Evolutionary conservation across 2,329 filamentous ascomycete species (phyloP).

Genomic region (Helotiales sp.): DNA sequence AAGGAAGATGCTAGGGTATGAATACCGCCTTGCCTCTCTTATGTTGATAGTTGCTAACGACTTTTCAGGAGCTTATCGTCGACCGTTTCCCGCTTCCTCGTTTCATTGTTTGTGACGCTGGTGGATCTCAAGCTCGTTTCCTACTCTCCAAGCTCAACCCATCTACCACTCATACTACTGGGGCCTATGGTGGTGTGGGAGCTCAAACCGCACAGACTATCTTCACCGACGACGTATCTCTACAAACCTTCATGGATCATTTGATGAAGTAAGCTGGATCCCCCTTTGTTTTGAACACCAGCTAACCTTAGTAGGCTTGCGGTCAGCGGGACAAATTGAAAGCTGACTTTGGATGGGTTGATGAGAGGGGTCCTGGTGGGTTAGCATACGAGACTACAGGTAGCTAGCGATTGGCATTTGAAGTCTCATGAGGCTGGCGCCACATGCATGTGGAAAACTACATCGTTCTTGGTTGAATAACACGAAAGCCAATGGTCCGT

Average conservation of each 20-base stretch:
- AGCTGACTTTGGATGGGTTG: neutral
- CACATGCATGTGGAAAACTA: neutral
- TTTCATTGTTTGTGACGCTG: conserved; percentile 98
- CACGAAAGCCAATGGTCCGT: neutral
- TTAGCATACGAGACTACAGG: neutral
- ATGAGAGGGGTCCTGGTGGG: neutral
- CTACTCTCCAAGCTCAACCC: conserved; percentile 95
- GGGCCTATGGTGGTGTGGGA: conserved; percentile 85
- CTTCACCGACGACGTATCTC: conserved; percentile 96
- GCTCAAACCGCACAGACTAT: conserved; percentile 92
- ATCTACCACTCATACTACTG: conserved; percentile 92
- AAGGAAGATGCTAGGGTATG: conserved; percentile 94
- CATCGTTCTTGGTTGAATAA: neutral
- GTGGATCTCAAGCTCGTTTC: conserved; percentile 96
- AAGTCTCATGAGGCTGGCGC: neutral
- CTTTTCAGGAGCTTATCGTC: conserved; percentile 80
- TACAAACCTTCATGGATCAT: conserved; percentile 99
- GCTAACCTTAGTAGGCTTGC: conserved; percentile 48
- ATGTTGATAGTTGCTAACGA: conserved; percentile 22
- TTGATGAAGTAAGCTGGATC: conserved; percentile 85
- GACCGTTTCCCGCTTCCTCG: conserved; percentile 97
- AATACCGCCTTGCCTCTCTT: conserved; percentile 18
- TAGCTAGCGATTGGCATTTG: neutral
- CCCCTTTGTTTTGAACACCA: neutral
- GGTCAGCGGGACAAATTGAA: conserved; percentile 62